Evolutionary conservation across 305 asterid species (phyloP), one percentile per base, ranked within the genome.

Genomic region (Fraxinus angustifolia): DNA sequence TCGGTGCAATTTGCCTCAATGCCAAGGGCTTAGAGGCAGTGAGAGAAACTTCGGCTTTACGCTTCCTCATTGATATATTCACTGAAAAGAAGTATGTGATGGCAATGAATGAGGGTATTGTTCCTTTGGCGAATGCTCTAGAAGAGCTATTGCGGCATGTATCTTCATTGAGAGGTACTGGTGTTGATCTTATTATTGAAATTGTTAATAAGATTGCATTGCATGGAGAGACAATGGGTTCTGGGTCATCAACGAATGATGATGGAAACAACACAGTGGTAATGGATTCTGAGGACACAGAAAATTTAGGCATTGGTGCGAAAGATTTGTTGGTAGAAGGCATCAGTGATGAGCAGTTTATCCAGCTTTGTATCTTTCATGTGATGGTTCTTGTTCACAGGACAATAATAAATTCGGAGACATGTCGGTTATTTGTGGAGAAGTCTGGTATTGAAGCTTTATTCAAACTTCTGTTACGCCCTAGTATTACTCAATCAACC

Each of bases 141-240:
- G 99, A 95, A 84, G 99, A 95, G 90, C 97, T 95, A 56, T 83
- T 95, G 79, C 95, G 98, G 79, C 99, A 95, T 31, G 99, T 91
- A 38, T 53, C 97, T 73, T 86, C 96, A 0, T 88, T 95, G 89
- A 90, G 98, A 87, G 91, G 90, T 71, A 81, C 82, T 78, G 98
- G 97, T 77, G 97, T 95, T 85, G 99, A 95, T 85, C 86, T 92
- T 78, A 95, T 95, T 35, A 91, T 95, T 84, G 99, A 95, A 88
- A 91, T 93, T 78, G 88, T 95, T 74, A 89, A 94, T 82, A 89
- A 81, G 89, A 88, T 91, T 81, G 91, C 97, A 33, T 83, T 85
- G 78, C 87, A 89, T 60, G 94, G 89, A 75, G 97, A 92, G 75
- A 80, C 81, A 62, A 90, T 87, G 83, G 80, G 84, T 83, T 73